Evolutionary conservation across 148 eudicot genomes (phyloP).

Genomic region (Rhododendron ovatum): DNA sequence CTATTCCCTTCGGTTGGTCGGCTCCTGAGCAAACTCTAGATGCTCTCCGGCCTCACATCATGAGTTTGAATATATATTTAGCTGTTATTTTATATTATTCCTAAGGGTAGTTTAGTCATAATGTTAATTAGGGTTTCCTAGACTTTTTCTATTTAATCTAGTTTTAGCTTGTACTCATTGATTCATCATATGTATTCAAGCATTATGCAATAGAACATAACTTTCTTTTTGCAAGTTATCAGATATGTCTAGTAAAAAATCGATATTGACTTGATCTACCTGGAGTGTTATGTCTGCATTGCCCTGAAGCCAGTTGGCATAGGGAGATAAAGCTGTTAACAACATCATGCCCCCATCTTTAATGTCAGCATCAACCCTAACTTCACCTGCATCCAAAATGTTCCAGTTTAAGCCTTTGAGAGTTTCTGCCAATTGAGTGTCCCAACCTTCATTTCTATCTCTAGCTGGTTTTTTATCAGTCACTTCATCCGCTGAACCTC

Average conservation of each 20-base stretch:
- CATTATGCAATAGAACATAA: neutral
- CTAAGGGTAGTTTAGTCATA: neutral
- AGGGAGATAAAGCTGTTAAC: slow-evolving; percentile 90
- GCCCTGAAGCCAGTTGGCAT: slow-evolving; percentile 95
- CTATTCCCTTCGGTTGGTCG: too few relatives aligned
- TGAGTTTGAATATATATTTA: too few relatives aligned
- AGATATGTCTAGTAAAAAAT: neutral
- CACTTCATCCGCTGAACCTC: slow-evolving; percentile 54
- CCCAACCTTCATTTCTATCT: slow-evolving; percentile 87
- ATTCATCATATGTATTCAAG: neutral
- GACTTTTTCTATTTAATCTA: neutral
- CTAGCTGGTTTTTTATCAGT: slow-evolving; percentile 62
- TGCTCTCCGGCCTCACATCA: too few relatives aligned
- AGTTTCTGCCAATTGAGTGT: slow-evolving; percentile 84
- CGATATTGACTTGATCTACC: slow-evolving; percentile 38
- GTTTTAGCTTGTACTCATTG: neutral
- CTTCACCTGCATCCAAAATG: slow-evolving; percentile 90
- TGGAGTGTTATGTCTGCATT: slow-evolving; percentile 96
- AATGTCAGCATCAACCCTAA: slow-evolving; percentile 98
- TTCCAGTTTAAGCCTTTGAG: slow-evolving; percentile 94
- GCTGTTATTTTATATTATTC: too few relatives aligned
- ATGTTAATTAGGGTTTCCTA: neutral
- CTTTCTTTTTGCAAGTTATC: neutral
- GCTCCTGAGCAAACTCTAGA: too few relatives aligned
- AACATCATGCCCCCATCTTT: slow-evolving; percentile 99